Evolutionary conservation across 352 stramenopile genomes (phyloP), one percentile per base, ranked within the genome.

Genomic region (Phytophthora colocasiae): DNA sequence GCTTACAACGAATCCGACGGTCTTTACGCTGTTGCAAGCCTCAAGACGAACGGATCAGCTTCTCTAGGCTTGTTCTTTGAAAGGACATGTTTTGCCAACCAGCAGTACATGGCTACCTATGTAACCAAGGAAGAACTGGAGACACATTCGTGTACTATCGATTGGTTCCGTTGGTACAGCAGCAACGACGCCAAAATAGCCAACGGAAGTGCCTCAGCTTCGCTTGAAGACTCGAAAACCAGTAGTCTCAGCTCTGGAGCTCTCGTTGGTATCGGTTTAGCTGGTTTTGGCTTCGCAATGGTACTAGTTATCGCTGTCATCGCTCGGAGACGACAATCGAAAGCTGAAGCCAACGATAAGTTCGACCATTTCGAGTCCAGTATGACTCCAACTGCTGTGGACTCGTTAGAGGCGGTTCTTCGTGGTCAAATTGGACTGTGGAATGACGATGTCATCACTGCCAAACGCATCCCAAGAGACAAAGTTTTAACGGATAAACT

Each of bases 361-460:
- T 39, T 55, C 8, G 50, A 36, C 9, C 31, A 77, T 9, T 66
- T 69, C 6, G 48, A 57, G 4, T 41, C 26, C n/a, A 73, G 53
- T 58, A 27, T 66, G 11, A 63, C 60, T 11, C 51, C 65, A 29
- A 69, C 50, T 6, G 47, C 39, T 11, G 14, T 53, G 6, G 45
- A 59, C 15, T 73, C 65, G 3, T 29, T 73, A 7, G 65, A 73
- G n/a, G 59, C 51, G 12, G 58, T 60, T 26, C 44, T 69, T 11
- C 65, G 53, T 1, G 65, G 65, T 4, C 61, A 73, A 58, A 49
- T 40, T 6, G 65, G 68, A 6, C 32, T 75, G 34, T 83, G 75
- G 71, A 61, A 78, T 38, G 72, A 83, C 52, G 45, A 75, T 38
- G n/a, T 74, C 39, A 79, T 83, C 32, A 73, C 78, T 1, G 75